phyloP scores from a whole-genome alignment of 2,329 filamentous ascomycete genomes.

The Monosporascus sp. region DNA sequence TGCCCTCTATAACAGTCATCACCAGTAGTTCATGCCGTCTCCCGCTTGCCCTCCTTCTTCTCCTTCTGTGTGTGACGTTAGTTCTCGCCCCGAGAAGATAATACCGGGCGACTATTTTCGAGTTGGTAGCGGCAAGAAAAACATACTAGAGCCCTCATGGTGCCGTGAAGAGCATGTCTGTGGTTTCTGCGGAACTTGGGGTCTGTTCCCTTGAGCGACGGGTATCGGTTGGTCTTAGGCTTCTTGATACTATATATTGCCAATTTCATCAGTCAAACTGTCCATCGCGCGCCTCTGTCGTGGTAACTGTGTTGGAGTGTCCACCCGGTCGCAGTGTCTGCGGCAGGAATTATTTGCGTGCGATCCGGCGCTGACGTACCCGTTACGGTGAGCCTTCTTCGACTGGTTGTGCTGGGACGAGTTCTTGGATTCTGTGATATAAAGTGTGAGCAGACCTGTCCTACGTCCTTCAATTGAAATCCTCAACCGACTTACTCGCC shows the following conservation, averaged over 20 bases:
- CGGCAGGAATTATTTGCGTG: conserved; percentile 6
- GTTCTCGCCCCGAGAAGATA: neutral
- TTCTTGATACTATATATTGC: conserved; percentile 83
- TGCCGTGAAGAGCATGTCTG: conserved; percentile 98
- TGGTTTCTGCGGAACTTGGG: conserved; percentile 99
- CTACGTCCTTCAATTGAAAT: neutral
- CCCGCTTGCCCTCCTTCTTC: conserved; percentile 92
- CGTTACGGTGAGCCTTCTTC: conserved; percentile 99
- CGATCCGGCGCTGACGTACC: conserved; percentile 55
- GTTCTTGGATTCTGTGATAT: conserved; percentile 89
- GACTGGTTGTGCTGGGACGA: conserved; percentile 98
- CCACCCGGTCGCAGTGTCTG: conserved; percentile 1
- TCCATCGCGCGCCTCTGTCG: neutral
- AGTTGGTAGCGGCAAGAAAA: neutral
- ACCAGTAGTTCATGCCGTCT: conserved; percentile 56
- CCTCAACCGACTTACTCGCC: conserved; percentile 55
- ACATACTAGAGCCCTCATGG: conserved; percentile 93
- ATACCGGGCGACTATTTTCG: neutral
- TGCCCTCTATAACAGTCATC: conserved; percentile 18
- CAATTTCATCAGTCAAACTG: conserved; percentile 9
- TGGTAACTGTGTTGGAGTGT: neutral
- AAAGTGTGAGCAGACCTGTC: conserved; percentile 21
- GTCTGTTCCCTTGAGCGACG: conserved; percentile 96
- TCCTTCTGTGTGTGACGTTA: conserved; percentile 61
- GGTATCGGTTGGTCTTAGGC: conserved; percentile 98